Conservation (phyloP, 768 basidiomycete species). For the Xerocomus brunneocitrinus region DNA sequence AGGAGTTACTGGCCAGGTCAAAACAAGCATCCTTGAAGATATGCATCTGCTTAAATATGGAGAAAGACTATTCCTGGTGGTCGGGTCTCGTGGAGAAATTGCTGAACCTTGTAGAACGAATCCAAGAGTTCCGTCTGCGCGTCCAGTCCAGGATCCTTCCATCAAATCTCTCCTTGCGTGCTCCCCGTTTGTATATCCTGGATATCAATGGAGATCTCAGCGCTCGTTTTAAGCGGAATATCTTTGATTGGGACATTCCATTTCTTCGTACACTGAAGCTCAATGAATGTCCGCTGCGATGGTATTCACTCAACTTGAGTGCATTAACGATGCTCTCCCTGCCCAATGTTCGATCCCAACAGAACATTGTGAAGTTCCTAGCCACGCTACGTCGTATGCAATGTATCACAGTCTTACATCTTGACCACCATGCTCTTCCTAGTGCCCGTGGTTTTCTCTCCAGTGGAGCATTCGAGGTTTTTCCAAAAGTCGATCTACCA, state of each 20-base stretch:
- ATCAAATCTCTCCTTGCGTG: background rate
- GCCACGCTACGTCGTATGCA: slow-evolving; percentile 32
- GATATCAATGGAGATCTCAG: background rate
- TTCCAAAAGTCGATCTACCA: background rate
- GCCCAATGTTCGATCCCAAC: no score
- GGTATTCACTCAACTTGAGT: background rate
- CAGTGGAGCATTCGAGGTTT: background rate
- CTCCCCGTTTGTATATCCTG: background rate
- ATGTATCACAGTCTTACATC: slow-evolving; percentile 28
- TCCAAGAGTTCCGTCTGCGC: background rate
- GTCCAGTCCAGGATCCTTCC: background rate
- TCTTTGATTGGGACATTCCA: background rate
- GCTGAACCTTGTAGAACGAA: background rate
- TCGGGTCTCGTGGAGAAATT: background rate
- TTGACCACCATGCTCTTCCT: slow-evolving; percentile 29
- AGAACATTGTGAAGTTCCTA: slow-evolving; percentile 28
- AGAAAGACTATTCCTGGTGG: no score
- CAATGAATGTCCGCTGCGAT: background rate
- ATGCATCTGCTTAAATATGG: no score
- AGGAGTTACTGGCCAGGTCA: no score
- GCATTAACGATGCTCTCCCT: no score
- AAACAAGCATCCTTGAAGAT: background rate
- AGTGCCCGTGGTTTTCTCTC: background rate
- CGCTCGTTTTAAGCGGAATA: no score
- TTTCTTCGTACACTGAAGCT: background rate